phyloP scores from a whole-genome alignment of 2,329 filamentous ascomycete species.

The Botryosphaeria agaves region DNA sequence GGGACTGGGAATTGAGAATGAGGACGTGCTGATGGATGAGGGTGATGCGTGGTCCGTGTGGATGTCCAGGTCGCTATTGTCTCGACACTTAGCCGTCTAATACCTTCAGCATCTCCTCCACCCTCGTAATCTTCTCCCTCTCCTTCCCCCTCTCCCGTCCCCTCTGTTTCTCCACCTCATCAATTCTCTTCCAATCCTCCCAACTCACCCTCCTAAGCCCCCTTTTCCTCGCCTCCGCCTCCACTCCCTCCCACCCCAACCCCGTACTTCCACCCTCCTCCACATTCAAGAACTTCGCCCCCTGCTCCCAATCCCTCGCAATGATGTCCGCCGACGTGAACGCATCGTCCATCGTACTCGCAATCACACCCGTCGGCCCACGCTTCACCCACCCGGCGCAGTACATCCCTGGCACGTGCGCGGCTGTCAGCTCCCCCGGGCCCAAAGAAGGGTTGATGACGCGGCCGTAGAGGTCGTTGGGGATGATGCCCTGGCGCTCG shows the following conservation, averaged over 20 bases:
- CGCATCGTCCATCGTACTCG: conserved; percentile 87
- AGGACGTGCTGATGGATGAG: too few relatives aligned
- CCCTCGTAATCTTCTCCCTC: conserved; percentile 47
- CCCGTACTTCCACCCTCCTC: conserved; percentile 20
- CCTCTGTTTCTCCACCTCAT: conserved; percentile 52
- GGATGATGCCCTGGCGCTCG: conserved; percentile 52
- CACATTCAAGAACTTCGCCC: conserved; percentile 30
- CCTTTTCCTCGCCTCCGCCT: conserved; percentile 35
- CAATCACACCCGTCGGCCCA: conserved; percentile 89
- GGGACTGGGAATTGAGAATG: too few relatives aligned
- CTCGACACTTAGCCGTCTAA: conserved; percentile 11
- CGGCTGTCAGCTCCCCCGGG: conserved; percentile 23
- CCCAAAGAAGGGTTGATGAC: conserved; percentile 32
- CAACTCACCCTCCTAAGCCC: conserved; percentile 54
- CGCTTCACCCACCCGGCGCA: conserved; percentile 94
- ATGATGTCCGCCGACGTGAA: conserved; percentile 80
- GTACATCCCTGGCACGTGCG: conserved; percentile 57
- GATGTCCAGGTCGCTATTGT: too few relatives aligned
- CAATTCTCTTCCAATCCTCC: conserved; percentile 76
- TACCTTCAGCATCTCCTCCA: conserved; percentile 39
- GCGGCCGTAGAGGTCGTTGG: conserved; percentile 66
- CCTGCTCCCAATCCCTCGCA: conserved; percentile 50
- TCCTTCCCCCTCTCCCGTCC: conserved; percentile 56
- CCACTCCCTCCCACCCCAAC: conserved; percentile 64
- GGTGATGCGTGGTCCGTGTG: too few relatives aligned